Evolutionary conservation across 2,329 filamentous ascomycete genomes (phyloP), one percentile per base, ranked within the genome.

Genomic region (Scedosporium boydii): DNA sequence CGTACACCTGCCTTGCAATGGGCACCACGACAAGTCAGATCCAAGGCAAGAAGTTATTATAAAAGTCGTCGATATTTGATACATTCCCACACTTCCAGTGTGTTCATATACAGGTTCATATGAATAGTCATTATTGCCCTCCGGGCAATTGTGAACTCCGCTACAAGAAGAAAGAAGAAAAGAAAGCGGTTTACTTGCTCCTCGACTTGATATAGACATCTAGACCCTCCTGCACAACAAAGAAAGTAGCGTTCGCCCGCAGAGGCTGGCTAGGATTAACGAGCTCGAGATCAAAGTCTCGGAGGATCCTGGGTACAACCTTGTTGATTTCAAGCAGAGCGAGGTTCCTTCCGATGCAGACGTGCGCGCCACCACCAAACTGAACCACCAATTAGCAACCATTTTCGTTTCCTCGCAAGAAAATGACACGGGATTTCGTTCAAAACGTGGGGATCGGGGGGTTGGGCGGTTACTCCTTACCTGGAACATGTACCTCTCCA

Each of bases 241-340:
- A 85, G 70, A 85, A 85, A 3, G 81, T 83, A 21, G 82, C 78
- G 61, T 81, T 77, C n/a, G 81, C 80, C 64, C 76, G 77, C 66
- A 85, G 73, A 60, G 78, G 75, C 51, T 78, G 74, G 9, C 75
- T 74, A 0, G 80, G 80, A 63, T 80, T 74, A n/a, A 78, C 76
- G 27, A 85, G 73, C 68, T 80, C 73, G 65, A 85, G 79, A 55
- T 80, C 73, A 67, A 80, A 85, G 64, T 83, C 78, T n/a, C 80
- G 70, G 65, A 83, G 70, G 27, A 86, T 72, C 42, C 81, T 77
- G 4, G 82, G 81, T 42, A 83, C 71, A 42, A 85, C 76, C 74
- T 86, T 87, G 72, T 84, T 82, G 67, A 84, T 82, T 70, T 85
- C 82, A 29, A 84, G 71, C 48, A 83, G 71, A 0, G 80, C 82